phyloP scores from a whole-genome alignment of 805 yeast genomes.

The Candida germanica region DNA sequence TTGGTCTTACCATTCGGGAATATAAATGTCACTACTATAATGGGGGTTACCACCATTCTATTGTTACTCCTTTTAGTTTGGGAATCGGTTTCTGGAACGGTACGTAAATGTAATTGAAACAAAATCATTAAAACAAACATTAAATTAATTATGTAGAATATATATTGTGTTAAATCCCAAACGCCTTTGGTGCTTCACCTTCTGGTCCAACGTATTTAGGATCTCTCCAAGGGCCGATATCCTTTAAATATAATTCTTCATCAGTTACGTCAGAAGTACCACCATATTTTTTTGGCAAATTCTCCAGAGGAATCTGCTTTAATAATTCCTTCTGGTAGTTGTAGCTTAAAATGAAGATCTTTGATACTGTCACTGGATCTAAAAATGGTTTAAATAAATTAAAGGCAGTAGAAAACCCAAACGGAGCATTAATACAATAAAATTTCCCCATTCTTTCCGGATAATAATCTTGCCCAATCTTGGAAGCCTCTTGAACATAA shows the following conservation, averaged over 20 bases:
- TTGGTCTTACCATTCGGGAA: constrained; percentile 45
- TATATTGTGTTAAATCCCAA: too few relatives aligned
- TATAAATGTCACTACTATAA: constrained; percentile 33
- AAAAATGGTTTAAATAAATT: constrained; percentile 86
- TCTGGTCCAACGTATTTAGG: constrained; percentile 85
- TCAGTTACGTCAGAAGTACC: constrained; percentile 68
- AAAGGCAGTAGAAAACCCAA: constrained; percentile 94
- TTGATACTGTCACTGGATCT: constrained; percentile 95
- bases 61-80: constrained; percentile 30
- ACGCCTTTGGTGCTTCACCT: constrained; percentile 76
- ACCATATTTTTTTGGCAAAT: constrained; percentile 88
- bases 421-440: constrained; percentile 93
- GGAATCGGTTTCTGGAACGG: constrained; percentile 34
- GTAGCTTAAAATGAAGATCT: constrained; percentile 82
- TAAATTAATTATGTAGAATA: too few relatives aligned
- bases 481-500: constrained; percentile 89
- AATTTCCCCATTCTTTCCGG: constrained; percentile 99
- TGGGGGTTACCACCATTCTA: constrained; percentile 42
- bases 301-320: constrained; percentile 90
- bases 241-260: constrained; percentile 82
- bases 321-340: constrained; percentile 77
- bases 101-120: too few relatives aligned
- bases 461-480: constrained; percentile 92
- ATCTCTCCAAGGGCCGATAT: constrained; percentile 98
- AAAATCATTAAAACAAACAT: too few relatives aligned